These are phyloP conservation scores for Boletellus deceptivus DNA, from an alignment of 1,284 basidiomycete genomes.

Conservation along the genomic window DNA sequence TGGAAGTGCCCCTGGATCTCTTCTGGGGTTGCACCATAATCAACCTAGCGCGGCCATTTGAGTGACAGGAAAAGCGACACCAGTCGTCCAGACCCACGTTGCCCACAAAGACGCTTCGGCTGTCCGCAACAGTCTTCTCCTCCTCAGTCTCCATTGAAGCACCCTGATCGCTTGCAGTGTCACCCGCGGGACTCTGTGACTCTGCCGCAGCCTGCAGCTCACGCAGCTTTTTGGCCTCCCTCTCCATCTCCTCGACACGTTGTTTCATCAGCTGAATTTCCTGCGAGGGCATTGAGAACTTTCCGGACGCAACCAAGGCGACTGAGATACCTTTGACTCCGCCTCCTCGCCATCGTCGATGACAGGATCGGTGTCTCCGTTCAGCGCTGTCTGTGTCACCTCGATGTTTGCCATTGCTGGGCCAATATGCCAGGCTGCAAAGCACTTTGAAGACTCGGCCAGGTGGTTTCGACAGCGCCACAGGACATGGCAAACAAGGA, in stretches of 20 bases:
- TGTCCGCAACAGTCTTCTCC: constrained; percentile 76
- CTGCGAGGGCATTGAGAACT: constrained; percentile 36
- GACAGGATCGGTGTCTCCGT: constrained; percentile 35
- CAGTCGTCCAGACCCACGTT: constrained; percentile 66
- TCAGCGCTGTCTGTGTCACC: constrained; percentile 37
- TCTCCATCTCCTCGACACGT: constrained; percentile 89
- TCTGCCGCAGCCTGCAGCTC: constrained; percentile 90
- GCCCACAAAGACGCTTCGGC: constrained; percentile 92
- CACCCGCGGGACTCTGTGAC: constrained; percentile 46
- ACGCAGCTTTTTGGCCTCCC: constrained; percentile 83
- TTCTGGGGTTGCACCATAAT: constrained; percentile 96
- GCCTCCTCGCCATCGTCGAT: constrained; percentile 59
- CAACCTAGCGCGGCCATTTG: constrained; percentile 63
- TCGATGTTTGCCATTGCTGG: constrained; percentile 35
- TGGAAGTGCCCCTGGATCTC: constrained; percentile 98
- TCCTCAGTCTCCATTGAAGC: constrained; percentile 73
- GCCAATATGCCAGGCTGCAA: constrained; percentile 8
- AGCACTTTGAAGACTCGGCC: constrained; percentile 25
- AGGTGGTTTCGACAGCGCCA: constrained; percentile 17
- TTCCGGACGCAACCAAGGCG: not conserved
- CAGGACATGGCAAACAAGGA: constrained; percentile 25
- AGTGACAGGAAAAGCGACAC: constrained; percentile 9
- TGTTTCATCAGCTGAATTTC: constrained; percentile 90
- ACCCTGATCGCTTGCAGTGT: constrained; percentile 40
- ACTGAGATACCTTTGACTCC: constrained; percentile 48